These are phyloP conservation scores for Akanthomyces muscarius DNA, from an alignment of 2,329 filamentous ascomycete species.

Conservation along the genomic window DNA sequence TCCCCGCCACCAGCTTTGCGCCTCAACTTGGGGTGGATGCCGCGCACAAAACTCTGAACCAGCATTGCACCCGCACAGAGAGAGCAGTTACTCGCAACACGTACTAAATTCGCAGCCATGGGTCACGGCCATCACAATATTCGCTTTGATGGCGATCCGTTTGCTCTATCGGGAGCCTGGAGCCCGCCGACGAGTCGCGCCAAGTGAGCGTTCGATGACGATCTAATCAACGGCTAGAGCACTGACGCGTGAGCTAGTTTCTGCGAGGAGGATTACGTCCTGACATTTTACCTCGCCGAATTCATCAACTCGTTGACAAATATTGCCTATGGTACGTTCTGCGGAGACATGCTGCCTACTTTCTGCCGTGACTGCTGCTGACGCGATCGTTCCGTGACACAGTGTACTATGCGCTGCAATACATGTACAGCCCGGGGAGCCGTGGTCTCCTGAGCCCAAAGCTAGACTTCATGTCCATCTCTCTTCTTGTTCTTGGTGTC, in stretches of 20 bases:
- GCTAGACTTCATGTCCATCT: conserved; percentile 39
- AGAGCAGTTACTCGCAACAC: not conserved
- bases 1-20: conserved; percentile 22
- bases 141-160: conserved; percentile 33
- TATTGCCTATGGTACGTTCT: conserved; percentile 44
- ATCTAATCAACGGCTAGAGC: not conserved
- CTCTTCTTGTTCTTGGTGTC: conserved; percentile 39
- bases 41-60: not conserved
- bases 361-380: not conserved
- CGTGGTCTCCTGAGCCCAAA: conserved; percentile 29
- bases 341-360: conserved; percentile 28
- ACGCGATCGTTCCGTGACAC: not conserved
- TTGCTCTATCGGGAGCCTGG: conserved; percentile 34
- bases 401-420: conserved; percentile 41
- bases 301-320: conserved; percentile 43
- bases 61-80: not conserved
- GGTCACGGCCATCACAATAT: conserved; percentile 32
- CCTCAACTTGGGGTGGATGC: conserved; percentile 17
- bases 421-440: conserved; percentile 32
- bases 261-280: conserved; percentile 46
- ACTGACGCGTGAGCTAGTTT: conserved; percentile 28
- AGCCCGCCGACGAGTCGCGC: conserved; percentile 37
- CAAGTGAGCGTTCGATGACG: conserved; percentile 27
- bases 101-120: conserved; percentile 20
- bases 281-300: conserved; percentile 40